These are phyloP conservation scores for Yamadazyma jaroonii DNA, from an alignment of 1,139 yeast genomes.

Conservation along the genomic window DNA sequence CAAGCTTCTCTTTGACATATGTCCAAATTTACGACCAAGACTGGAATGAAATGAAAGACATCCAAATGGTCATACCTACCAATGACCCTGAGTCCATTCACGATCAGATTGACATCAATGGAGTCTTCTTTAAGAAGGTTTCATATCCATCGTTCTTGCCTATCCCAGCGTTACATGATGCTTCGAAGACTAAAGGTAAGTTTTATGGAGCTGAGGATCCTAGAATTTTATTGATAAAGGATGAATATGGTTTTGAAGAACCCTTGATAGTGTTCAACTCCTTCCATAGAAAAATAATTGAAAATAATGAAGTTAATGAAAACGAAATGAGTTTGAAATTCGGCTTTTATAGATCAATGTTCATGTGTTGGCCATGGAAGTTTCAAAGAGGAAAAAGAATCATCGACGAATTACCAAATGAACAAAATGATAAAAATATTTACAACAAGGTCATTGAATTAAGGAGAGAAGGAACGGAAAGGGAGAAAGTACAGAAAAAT, in stretches of 20 bases:
- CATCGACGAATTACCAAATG: conserved; percentile 20
- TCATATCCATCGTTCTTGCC: conserved; percentile 32
- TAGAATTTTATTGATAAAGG: conserved; percentile 30
- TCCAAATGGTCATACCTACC: conserved; percentile 23
- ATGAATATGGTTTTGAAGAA: conserved; percentile 31
- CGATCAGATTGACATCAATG: conserved; percentile 11
- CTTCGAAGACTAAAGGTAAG: conserved; percentile 16
- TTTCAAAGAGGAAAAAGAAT: conserved; percentile 32
- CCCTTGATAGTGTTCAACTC: conserved; percentile 36
- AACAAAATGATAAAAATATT: conserved; percentile 14
- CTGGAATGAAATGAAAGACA: conserved; percentile 25
- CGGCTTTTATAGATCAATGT: conserved; percentile 28
- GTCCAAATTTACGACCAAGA: conserved; percentile 26
- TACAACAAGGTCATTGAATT: conserved; percentile 30
- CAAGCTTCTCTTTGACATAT: conserved; percentile 24
- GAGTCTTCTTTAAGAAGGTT: conserved; percentile 17
- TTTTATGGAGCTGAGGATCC: conserved; percentile 47
- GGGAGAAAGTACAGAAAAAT: conserved; percentile 23
- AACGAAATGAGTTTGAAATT: conserved; percentile 16
- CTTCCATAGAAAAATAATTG: conserved; percentile 23
- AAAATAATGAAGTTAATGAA: conserved; percentile 15
- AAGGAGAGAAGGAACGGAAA: conserved; percentile 12
- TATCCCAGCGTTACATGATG: conserved; percentile 33
- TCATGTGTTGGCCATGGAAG: conserved; percentile 34
- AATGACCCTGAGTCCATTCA: conserved; percentile 17